Evolutionary conservation across 495 filamentous ascomycete species (phyloP).

Genomic region (Penicillium chermesinum): DNA sequence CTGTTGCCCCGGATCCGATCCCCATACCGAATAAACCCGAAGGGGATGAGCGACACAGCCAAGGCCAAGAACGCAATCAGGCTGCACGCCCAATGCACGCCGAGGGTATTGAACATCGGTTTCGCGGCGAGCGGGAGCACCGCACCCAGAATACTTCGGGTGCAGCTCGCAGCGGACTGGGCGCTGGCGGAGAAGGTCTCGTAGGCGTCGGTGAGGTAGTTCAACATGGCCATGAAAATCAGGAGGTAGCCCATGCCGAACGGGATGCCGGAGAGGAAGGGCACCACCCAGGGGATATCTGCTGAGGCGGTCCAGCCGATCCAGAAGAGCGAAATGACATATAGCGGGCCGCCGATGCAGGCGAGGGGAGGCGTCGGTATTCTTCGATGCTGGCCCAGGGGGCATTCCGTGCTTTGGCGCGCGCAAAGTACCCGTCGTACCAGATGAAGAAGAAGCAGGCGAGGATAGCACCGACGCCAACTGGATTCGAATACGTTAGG

Average conservation of each 20-base stretch:
- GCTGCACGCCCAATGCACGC: constrained; percentile 39
- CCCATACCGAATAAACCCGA: constrained; percentile 35
- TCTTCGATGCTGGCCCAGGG: constrained; percentile 35
- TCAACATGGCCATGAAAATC: constrained; percentile 45
- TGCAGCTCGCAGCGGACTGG: constrained; percentile 37
- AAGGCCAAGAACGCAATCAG: constrained; percentile 39
- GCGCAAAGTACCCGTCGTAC: constrained; percentile 34
- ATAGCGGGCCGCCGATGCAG: constrained; percentile 35
- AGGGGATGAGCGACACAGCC: constrained; percentile 30
- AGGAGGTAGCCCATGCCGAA: constrained; percentile 38
- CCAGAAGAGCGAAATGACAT: constrained; percentile 37
- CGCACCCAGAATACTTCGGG: constrained; percentile 36
- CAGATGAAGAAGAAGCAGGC: constrained; percentile 34
- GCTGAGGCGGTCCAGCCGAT: constrained; percentile 36
- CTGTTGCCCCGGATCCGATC: constrained; percentile 30
- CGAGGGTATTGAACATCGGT: constrained; percentile 36
- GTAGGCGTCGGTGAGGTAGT: constrained; percentile 46
- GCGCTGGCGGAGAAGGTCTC: constrained; percentile 40
- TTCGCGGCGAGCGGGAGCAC: constrained; percentile 39
- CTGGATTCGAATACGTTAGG: too few relatives aligned
- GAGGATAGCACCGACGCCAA: constrained; percentile 28
- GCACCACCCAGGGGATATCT: constrained; percentile 36
- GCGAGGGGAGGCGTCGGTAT: constrained; percentile 40
- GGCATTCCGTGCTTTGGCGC: constrained; percentile 32
- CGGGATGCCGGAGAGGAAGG: constrained; percentile 33